Evolutionary conservation across 1,139 yeast genomes (phyloP), one percentile per base, ranked within the genome.

Genomic region (Spathaspora sp.): DNA sequence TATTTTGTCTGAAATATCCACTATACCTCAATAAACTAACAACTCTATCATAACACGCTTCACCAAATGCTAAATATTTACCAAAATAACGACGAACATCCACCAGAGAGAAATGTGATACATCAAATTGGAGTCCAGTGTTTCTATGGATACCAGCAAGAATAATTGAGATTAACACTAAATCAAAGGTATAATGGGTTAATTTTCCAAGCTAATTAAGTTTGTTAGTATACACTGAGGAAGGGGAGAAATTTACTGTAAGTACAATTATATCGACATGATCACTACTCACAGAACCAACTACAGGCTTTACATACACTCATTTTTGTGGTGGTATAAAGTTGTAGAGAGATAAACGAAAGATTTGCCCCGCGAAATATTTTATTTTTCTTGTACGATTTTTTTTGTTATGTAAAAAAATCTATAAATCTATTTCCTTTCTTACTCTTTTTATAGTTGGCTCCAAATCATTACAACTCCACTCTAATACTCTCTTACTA

Each of bases 101-200:
- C n/a, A 74, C 71, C 2, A 78, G 77, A 15, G 76, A 72, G 51
- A 80, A 64, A 44, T 65, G 61, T 10, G 71, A 58, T 15, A 78
- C 74, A 59, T 74, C 79, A 56, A 74, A 75, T 40, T 67, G 75
- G 49, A 76, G 70, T 0, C 89, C 90, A 0, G 89, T 83, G 51
- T 80, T 80, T 46, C 83, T 69, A 56, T 84, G 82, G 45, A 84
- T 68, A 1, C 86, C 87, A 0, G 90, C 89, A 29, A 84, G 67
- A 20, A 85, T 67, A 59, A 85, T 76, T 2, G 89, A 81, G 16
- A 83, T 65, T 47, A 85, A 65, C 1, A 84, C 74, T 48, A 84
- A 67, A 56, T 84, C 89, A 39, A 82, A 55, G 0, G 83, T 70
- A 51, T 80, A 80, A 58, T 82, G 87, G 2, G 78, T 65, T 40